phyloP scores from a whole-genome alignment of 805 yeast genomes.

The Pichia exigua region DNA sequence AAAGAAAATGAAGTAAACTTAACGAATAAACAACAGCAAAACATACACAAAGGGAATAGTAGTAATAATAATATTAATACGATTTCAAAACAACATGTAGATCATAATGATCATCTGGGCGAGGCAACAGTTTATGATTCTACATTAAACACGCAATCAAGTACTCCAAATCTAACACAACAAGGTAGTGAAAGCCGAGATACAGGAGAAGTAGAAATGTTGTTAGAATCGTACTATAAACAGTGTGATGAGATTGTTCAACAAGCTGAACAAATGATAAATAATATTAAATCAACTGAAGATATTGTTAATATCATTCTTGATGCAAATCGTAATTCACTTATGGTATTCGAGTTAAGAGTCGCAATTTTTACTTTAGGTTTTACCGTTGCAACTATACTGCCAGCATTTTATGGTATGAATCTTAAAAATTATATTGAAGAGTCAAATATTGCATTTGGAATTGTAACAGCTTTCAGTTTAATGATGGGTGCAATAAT shows the following conservation, averaged over 20 bases:
- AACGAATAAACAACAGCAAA: background rate
- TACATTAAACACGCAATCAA: background rate
- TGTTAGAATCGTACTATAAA: slow-evolving; percentile 80
- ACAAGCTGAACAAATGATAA: slow-evolving; percentile 73
- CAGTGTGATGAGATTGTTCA: slow-evolving; percentile 93
- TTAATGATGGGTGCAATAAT: slow-evolving; percentile 45
- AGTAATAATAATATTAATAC: background rate
- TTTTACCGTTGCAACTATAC: slow-evolving; percentile 71
- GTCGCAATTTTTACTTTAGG: slow-evolving; percentile 81
- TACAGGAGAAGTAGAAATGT: slow-evolving; percentile 73
- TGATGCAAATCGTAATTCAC: slow-evolving; percentile 84
- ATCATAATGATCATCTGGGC: background rate
- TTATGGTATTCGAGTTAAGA: slow-evolving; percentile 80
- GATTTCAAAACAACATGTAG: background rate
- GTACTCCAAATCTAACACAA: background rate
- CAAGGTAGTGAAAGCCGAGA: slow-evolving; percentile 12
- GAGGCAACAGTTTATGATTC: background rate
- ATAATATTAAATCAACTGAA: slow-evolving; percentile 83
- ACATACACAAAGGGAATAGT: background rate
- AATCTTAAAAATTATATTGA: slow-evolving; percentile 72
- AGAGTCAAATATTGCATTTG: slow-evolving; percentile 58
- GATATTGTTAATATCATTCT: slow-evolving; percentile 87
- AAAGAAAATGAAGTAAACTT: background rate
- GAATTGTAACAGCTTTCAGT: slow-evolving; percentile 44
- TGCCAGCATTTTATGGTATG: slow-evolving; percentile 91